These are phyloP conservation scores for Cercospora berteroae DNA, from an alignment of 2,329 filamentous ascomycete genomes.

Conservation along the genomic window DNA sequence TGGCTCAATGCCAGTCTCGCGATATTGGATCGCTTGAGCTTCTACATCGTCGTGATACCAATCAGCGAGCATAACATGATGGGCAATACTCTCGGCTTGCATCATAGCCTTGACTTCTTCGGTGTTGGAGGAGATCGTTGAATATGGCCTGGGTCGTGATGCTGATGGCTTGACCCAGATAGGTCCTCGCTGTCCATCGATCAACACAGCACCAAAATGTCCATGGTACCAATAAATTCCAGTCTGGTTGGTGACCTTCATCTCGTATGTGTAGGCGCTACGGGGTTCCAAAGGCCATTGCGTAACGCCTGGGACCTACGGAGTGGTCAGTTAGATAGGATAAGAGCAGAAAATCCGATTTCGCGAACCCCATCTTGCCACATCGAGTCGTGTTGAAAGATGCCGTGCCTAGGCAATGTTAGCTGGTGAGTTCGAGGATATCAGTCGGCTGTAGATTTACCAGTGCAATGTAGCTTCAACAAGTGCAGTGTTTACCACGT, in stretches of 20 bases:
- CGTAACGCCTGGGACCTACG: conserved; percentile 23
- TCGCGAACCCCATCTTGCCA: conserved; percentile 8
- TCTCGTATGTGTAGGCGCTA: conserved; percentile 22
- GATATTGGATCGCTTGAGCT: conserved; percentile 16
- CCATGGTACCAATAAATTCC: conserved; percentile 24
- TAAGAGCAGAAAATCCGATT: neutral
- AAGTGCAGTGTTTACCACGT: conserved; percentile 43
- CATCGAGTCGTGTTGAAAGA: conserved; percentile 2
- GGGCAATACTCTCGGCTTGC: conserved; percentile 15
- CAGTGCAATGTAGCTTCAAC: conserved; percentile 23
- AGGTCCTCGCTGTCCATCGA: conserved; percentile 23
- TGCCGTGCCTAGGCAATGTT: neutral
- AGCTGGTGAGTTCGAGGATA: no score
- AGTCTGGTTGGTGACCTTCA: conserved; percentile 22
- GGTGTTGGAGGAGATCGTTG: conserved; percentile 11
- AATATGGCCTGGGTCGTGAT: conserved; percentile 21
- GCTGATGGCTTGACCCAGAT: conserved; percentile 22
- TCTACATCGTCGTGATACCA: conserved; percentile 20
- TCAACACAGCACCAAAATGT: conserved; percentile 22
- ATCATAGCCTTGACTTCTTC: conserved; percentile 18
- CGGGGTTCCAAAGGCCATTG: conserved; percentile 24
- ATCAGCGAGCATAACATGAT: conserved; percentile 20
- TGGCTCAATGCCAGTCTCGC: conserved; percentile 20
- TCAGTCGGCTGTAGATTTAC: no score
- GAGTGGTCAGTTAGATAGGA: neutral